These are phyloP conservation scores for Pythium dissotocum DNA, from an alignment of 352 stramenopile species.

Conservation along the genomic window DNA sequence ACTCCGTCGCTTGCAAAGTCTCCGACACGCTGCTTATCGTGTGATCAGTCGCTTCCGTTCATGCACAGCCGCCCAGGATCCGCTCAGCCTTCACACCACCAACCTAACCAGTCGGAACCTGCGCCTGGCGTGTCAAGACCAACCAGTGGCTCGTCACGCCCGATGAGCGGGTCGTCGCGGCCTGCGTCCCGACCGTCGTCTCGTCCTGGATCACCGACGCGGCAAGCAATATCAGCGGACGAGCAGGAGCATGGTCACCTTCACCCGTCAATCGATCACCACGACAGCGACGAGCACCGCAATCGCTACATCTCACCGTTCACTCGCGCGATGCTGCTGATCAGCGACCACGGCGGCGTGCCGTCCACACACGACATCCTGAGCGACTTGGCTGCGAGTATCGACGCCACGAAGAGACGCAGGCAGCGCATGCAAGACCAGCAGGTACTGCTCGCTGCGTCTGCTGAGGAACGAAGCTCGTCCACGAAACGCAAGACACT, in stretches of 20 bases:
- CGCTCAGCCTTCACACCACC: background rate
- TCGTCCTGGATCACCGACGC: constrained; percentile 11
- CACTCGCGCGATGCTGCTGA: constrained; percentile 24
- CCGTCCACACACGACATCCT: constrained; percentile 28
- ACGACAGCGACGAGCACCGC: background rate
- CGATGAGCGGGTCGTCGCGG: background rate
- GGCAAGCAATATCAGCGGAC: background rate
- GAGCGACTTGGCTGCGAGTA: constrained; percentile 16
- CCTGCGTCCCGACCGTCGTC: constrained; percentile 9
- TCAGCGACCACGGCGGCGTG: constrained; percentile 13
- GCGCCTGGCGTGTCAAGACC: background rate
- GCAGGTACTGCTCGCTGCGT: constrained; percentile 3
- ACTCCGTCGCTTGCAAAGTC: constrained; percentile 50
- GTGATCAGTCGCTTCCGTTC: constrained; percentile 51
- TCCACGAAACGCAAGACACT: constrained; percentile 3
- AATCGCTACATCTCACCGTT: constrained; percentile 25
- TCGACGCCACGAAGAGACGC: constrained; percentile 26
- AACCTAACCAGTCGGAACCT: background rate
- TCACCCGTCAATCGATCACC: background rate
- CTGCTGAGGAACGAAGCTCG: background rate
- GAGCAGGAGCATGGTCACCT: background rate
- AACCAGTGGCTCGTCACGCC: background rate
- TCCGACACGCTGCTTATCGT: constrained; percentile 59
- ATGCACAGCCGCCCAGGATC: constrained; percentile 13
- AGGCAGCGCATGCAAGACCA: constrained; percentile 17